Base-by-base conservation (phyloP, 495 filamentous ascomycete species). In the Aspergillus diversus region DNA sequence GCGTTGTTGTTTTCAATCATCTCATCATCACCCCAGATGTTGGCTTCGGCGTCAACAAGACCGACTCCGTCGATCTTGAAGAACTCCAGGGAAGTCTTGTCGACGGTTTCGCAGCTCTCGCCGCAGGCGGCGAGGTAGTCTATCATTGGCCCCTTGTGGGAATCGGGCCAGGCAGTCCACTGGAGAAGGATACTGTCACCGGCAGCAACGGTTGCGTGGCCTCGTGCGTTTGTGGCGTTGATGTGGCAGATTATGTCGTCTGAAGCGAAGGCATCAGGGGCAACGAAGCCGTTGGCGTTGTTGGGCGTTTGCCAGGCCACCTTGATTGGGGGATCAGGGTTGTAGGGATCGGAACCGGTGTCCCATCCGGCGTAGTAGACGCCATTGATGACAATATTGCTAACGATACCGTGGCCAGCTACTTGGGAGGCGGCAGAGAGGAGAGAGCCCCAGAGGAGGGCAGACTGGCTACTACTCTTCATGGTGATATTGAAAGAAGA, bases 61-160 rank as follows among this genome's bases (percentile, higher is more conserved):
- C 86, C 89, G 6, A 78, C 76, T 34, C 81, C 80, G 64, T 79
- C 81, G 65, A 92, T 87, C 84, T 90, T 90, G 81, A 90, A 89
- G 76, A 85, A 92, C 55, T 83, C 67, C 21, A 91, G 81, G 0
- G 69, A 64, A 4, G 74, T 79, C 71, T 86, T 84, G 75, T 88
- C 79, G 39, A 83, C 86, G 0, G 71, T 81, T 59, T 81, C 77
- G 75, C 87, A 89, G 42, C 78, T 70, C 33, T 82, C 85, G 60
- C 81, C 79, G 79, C 88, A 90, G 52, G 80, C 74, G 37, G 88
- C 89, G 0, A 92, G 76, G 71, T 90, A 90, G 78, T 87, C 83
- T 59, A 89, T 81, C 69, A 87, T 84, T 5, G 88, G 88, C 6
- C 47, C 47, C 16, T 50, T 17, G 47, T 50, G 47, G 16, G 47